phyloP scores from a whole-genome alignment of 768 basidiomycete species.

The Psilocybe tampanensis region DNA sequence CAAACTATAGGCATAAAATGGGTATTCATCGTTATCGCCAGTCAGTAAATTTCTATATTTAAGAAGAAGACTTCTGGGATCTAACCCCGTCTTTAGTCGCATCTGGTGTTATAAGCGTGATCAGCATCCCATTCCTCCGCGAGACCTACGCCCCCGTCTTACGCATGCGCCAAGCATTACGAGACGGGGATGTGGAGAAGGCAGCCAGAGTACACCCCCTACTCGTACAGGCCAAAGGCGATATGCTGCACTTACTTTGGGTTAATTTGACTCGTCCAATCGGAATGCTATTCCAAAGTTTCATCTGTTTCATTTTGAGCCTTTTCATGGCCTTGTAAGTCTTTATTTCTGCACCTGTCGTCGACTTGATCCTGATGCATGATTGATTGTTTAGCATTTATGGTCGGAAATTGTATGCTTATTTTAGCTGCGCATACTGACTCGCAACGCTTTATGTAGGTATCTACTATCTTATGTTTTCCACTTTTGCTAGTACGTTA shows the following conservation, averaged over 20 bases:
- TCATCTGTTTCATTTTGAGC: slow-evolving; percentile 73
- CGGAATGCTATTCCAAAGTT: slow-evolving; percentile 58
- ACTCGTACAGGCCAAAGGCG: slow-evolving; percentile 27
- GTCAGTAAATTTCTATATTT: slow-evolving; percentile 22
- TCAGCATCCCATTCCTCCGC: slow-evolving; percentile 61
- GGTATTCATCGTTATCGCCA: slow-evolving; percentile 55
- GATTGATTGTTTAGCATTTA: not conserved
- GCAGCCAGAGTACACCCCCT: slow-evolving; percentile 30
- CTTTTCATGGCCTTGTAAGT: slow-evolving; percentile 72
- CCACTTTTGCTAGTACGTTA: slow-evolving; percentile 62
- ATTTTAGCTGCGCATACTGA: not conserved
- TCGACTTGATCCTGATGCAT: not conserved
- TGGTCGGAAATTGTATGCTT: not conserved
- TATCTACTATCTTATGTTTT: slow-evolving; percentile 74
- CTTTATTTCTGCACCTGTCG: not conserved
- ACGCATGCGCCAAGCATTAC: slow-evolving; percentile 44
- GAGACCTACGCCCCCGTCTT: slow-evolving; percentile 82
- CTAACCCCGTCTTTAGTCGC: slow-evolving; percentile 28
- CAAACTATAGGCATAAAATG: slow-evolving; percentile 61
- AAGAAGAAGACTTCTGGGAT: not conserved
- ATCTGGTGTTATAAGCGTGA: slow-evolving; percentile 41
- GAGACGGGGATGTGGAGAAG: slow-evolving; percentile 47
- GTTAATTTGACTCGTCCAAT: slow-evolving; percentile 64
- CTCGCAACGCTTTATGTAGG: slow-evolving; percentile 33
- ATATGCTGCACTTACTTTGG: slow-evolving; percentile 50